phyloP scores from a whole-genome alignment of 139 green algal genomes.

The Axilococcus clingmanii region DNA sequence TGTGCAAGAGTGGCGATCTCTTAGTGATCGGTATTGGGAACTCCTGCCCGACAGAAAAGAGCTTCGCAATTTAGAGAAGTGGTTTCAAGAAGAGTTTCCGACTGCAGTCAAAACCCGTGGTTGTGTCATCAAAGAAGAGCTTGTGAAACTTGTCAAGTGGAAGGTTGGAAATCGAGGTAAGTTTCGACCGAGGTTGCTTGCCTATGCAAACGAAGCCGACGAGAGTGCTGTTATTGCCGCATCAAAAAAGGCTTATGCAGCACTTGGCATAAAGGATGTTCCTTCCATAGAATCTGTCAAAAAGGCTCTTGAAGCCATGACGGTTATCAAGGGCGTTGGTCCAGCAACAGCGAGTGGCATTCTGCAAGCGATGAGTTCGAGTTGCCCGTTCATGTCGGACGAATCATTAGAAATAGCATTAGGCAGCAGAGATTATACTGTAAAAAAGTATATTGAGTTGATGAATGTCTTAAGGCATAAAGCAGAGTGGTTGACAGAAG shows the following conservation, averaged over 20 bases:
- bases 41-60: too few species aligned
- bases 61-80: too few species aligned
- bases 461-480: slow-evolving; percentile 17
- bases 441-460: slow-evolving; percentile 18
- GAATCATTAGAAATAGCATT: slow-evolving; percentile 35
- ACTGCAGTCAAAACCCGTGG: neutral
- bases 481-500: slow-evolving; percentile 7
- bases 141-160: slow-evolving; percentile 48
- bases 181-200: slow-evolving; percentile 43
- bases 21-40: too few species aligned
- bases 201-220: slow-evolving; percentile 29
- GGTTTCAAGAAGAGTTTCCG: slow-evolving; percentile 25
- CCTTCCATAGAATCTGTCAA: neutral
- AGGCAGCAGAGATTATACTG: slow-evolving; percentile 30
- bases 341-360: slow-evolving; percentile 56
- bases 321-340: slow-evolving; percentile 46
- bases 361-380: slow-evolving; percentile 18
- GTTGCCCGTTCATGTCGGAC: slow-evolving; percentile 48
- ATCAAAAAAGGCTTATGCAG: neutral
- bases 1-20: too few species aligned
- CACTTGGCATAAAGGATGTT: neutral
- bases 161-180: slow-evolving; percentile 50
- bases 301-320: slow-evolving; percentile 29
- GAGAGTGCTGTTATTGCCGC: slow-evolving; percentile 8
- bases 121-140: neutral